phyloP scores from a whole-genome alignment of 1,284 basidiomycete species.

The Ganoderma lucidum region DNA sequence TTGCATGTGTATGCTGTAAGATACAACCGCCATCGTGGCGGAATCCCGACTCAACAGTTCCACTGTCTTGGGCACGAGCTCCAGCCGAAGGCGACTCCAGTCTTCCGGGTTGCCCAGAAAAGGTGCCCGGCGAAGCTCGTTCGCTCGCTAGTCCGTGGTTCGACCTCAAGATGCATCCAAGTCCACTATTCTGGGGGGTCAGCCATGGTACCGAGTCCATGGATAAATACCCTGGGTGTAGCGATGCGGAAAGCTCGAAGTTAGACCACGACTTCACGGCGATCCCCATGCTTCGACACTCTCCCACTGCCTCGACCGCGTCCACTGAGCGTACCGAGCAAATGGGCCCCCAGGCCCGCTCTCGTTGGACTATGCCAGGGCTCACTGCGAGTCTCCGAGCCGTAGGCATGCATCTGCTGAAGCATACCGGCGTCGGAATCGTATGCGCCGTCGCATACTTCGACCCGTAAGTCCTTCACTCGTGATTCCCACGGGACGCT shows the following conservation, averaged over 20 bases:
- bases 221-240: conserved; percentile 6
- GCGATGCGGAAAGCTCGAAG: conserved; percentile 6
- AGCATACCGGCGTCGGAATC: conserved; percentile 57
- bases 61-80: conserved; percentile 6
- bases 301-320: conserved; percentile 1
- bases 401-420: conserved; percentile 48
- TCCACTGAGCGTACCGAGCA: conserved; percentile 5
- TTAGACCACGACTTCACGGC: not conserved
- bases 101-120: not conserved
- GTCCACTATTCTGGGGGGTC: not conserved
- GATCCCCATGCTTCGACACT: conserved; percentile 1
- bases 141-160: not conserved
- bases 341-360: not conserved
- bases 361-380: conserved; percentile 9
- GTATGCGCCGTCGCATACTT: conserved; percentile 63
- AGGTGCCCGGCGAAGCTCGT: not conserved
- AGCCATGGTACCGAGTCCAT: not conserved
- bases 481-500: not conserved
- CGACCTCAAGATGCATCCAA: not conserved
- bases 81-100: not conserved
- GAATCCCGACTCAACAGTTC: conserved; percentile 9
- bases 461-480: conserved; percentile 52
- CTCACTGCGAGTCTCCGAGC: not conserved
- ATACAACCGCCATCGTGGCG: conserved; percentile 1
- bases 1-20: conserved; percentile 5